Evolutionary conservation across 352 stramenopile genomes (phyloP).

Genomic region (Globisporangium echinulatum): DNA sequence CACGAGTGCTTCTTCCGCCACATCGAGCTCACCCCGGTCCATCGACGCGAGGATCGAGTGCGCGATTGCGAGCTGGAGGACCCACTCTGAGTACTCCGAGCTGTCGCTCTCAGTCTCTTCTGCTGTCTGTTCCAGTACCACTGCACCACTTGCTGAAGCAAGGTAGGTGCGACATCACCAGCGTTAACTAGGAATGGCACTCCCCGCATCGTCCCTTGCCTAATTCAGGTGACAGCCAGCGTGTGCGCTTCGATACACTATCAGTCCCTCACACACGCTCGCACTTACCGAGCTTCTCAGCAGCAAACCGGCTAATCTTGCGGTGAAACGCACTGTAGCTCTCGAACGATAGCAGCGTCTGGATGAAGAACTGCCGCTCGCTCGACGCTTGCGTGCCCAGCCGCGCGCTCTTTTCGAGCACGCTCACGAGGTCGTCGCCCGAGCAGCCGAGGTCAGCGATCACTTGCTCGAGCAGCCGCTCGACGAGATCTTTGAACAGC

Average conservation of each 20-base stretch:
- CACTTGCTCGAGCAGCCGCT: slow-evolving; percentile 52
- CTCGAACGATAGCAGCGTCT: slow-evolving; percentile 68
- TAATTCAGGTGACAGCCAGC: too few relatives aligned
- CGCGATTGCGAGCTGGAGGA: slow-evolving; percentile 60
- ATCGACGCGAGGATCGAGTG: slow-evolving; percentile 59
- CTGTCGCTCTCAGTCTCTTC: background rate
- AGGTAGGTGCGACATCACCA: background rate
- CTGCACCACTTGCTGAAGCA: slow-evolving; percentile 3
- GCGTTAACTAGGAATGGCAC: background rate
- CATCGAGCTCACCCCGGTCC: slow-evolving; percentile 45
- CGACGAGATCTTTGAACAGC: slow-evolving; percentile 64
- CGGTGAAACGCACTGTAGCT: slow-evolving; percentile 55
- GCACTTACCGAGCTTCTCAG: slow-evolving; percentile 26
- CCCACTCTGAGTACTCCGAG: slow-evolving; percentile 44
- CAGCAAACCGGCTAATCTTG: slow-evolving; percentile 48
- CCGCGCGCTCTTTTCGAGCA: slow-evolving; percentile 34
- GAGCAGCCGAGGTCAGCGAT: slow-evolving; percentile 57
- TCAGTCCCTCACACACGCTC: too few relatives aligned
- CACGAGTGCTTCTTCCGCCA: slow-evolving; percentile 42
- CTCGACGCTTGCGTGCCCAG: slow-evolving; percentile 25
- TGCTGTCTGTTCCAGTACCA: background rate
- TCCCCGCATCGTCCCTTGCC: background rate
- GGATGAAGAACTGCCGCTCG: slow-evolving; percentile 57
- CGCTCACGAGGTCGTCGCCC: slow-evolving; percentile 42
- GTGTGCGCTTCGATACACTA: background rate